A percentile compares a stretch with the other conserved stretches of the same genome.
phyloP scores from a whole-genome alignment of 495 filamentous ascomycete genomes.

The Geoglossum glabrum region DNA sequence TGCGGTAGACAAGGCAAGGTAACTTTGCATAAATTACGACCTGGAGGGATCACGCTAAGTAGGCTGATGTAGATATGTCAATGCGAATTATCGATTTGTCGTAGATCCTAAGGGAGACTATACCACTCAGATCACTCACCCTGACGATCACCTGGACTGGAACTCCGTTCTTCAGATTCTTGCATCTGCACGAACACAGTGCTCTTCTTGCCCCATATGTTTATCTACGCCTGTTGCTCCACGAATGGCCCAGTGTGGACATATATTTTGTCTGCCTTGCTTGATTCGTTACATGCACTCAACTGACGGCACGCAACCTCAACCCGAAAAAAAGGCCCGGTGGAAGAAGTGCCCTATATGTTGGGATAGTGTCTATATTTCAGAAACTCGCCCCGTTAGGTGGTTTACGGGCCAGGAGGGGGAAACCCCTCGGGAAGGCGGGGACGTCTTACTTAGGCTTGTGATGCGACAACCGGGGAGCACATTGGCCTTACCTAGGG shows the following conservation, averaged over 20 bases:
- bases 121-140: slow-evolving; percentile 56
- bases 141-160: slow-evolving; percentile 87
- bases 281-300: slow-evolving; percentile 92
- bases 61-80: slow-evolving; percentile 50
- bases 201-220: slow-evolving; percentile 80
- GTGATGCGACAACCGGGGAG: slow-evolving; percentile 60
- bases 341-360: slow-evolving; percentile 97
- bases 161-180: slow-evolving; percentile 74
- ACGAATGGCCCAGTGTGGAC: slow-evolving; percentile 92
- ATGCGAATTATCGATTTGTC: slow-evolving; percentile 94
- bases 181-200: slow-evolving; percentile 74
- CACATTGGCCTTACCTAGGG: slow-evolving; percentile 70
- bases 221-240: slow-evolving; percentile 79
- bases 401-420: slow-evolving; percentile 85
- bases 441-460: slow-evolving; percentile 71
- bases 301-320: slow-evolving; percentile 39
- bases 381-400: slow-evolving; percentile 74
- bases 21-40: slow-evolving; percentile 8
- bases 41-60: not conserved
- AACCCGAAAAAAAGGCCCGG: slow-evolving; percentile 48
- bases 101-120: slow-evolving; percentile 71
- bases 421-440: slow-evolving; percentile 55
- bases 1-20: slow-evolving; percentile 75
- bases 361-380: slow-evolving; percentile 69
- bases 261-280: slow-evolving; percentile 92